Evolutionary conservation across 2,329 filamentous ascomycete species (phyloP).

Genomic region (Fusarium irregulare): DNA sequence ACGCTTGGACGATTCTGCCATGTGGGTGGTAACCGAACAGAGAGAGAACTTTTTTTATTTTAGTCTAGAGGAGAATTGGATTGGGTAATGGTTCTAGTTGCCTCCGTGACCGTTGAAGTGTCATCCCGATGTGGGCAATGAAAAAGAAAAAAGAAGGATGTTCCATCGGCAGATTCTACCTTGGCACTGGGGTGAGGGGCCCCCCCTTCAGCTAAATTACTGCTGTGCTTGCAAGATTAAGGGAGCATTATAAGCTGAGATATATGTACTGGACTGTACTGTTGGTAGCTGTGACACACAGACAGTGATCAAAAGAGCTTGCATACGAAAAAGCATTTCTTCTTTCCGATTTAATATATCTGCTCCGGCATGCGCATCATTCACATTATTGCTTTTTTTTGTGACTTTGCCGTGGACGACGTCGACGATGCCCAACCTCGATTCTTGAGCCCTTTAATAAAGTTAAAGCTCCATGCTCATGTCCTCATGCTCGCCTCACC

Average conservation of each 20-base stretch:
- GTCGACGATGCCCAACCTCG: neutral
- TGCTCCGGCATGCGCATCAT: neutral
- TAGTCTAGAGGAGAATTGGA: neutral
- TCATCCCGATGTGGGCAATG: constrained; percentile 1
- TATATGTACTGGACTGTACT: neutral
- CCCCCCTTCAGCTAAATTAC: constrained; percentile 5
- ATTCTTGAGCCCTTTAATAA: neutral
- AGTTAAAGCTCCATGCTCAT: neutral
- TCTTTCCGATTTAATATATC: neutral
- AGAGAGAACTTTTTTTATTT: neutral
- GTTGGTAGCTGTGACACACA: neutral
- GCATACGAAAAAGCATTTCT: neutral
- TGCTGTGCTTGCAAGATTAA: constrained; percentile 2
- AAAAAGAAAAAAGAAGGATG: neutral
- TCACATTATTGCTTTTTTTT: neutral
- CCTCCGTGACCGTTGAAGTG: constrained; percentile 11
- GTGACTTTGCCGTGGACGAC: neutral
- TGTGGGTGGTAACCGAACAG: constrained; percentile 24
- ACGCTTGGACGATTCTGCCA: constrained; percentile 22
- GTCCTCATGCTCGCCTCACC: neutral
- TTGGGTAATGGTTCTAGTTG: neutral
- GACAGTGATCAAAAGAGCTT: neutral
- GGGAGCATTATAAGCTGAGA: constrained; percentile 25
- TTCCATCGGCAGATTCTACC: constrained; percentile 8
- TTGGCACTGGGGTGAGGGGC: constrained; percentile 1